A percentile compares a stretch with the other conserved stretches of the same genome.
These are phyloP conservation scores for Spinellus fusiger DNA, from an alignment of 192 early-diverging fungal species.

Conservation along the genomic window DNA sequence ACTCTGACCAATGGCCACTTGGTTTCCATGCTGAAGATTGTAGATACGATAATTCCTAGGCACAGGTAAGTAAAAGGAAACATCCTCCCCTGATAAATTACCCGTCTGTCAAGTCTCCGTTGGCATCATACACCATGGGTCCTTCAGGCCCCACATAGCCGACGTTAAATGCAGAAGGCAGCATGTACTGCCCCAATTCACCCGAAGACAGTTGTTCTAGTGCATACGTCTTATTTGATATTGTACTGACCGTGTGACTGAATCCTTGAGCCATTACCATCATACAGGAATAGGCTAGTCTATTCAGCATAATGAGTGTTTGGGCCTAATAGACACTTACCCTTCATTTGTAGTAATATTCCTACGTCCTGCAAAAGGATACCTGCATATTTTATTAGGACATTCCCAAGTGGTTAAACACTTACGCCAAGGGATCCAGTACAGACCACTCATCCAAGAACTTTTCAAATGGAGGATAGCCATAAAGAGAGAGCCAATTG, in stretches of 20 bases:
- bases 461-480: conserved; percentile 39
- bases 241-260: conserved; percentile 29
- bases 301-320: not conserved
- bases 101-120: conserved; percentile 41
- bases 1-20: conserved; percentile 29
- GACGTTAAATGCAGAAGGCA: conserved; percentile 36
- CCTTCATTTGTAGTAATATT: conserved; percentile 24
- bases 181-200: conserved; percentile 26
- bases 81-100: not conserved
- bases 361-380: conserved; percentile 37
- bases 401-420: not conserved
- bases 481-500: conserved; percentile 37
- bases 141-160: conserved; percentile 46
- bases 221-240: conserved; percentile 16
- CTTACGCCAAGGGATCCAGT: conserved; percentile 33
- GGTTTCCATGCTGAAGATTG: conserved; percentile 34
- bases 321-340: not conserved
- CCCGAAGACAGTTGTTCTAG: conserved; percentile 30
- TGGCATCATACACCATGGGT: conserved; percentile 38
- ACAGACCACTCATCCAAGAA: conserved; percentile 40
- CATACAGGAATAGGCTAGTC: conserved; percentile 48
- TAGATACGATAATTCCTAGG: conserved; percentile 40
- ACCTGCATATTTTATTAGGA: conserved; percentile 16
- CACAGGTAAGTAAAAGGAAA: not conserved
- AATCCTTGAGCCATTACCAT: conserved; percentile 44